A percentile compares a stretch with the other conserved stretches of the same genome.
Conservation (phyloP, 176 grass and related monocot genomes). For the Stipa capillata region DNA sequence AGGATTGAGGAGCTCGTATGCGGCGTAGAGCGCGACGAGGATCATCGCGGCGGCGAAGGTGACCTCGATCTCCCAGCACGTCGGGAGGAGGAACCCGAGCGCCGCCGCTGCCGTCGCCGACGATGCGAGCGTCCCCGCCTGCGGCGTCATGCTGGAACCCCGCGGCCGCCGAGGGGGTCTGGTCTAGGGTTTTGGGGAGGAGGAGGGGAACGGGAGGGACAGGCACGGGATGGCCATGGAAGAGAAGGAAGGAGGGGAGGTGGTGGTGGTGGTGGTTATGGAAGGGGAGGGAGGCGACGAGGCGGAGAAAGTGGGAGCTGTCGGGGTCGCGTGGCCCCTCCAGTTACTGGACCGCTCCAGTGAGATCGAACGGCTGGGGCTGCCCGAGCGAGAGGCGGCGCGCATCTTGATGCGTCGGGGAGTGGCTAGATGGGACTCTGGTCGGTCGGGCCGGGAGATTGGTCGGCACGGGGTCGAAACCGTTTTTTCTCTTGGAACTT, state of each 20-base stretch:
- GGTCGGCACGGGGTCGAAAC: neutral
- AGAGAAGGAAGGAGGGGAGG: neutral
- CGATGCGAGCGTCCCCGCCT: neutral
- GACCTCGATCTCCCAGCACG: slow-evolving; percentile 94
- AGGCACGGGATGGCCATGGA: slow-evolving; percentile 18
- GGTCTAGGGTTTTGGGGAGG: slow-evolving; percentile 38
- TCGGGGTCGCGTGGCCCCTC: neutral
- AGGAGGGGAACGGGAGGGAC: neutral
- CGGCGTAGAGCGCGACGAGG: slow-evolving; percentile 60
- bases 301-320: slow-evolving; percentile 33
- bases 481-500: neutral
- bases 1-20: slow-evolving; percentile 39
- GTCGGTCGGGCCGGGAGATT: neutral
- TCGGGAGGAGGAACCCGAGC: slow-evolving; percentile 67
- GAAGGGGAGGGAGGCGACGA: neutral
- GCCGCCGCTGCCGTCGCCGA: slow-evolving; percentile 20
- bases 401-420: neutral
- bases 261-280: slow-evolving; percentile 17
- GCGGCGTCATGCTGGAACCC: slow-evolving; percentile 10
- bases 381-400: neutral
- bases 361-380: neutral
- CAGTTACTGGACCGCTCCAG: neutral
- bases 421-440: neutral
- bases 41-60: slow-evolving; percentile 51
- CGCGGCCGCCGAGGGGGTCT: too few relatives aligned